These are phyloP conservation scores for Marasmius sp. DNA, from an alignment of 1,284 basidiomycete species.

Conservation along the genomic window DNA sequence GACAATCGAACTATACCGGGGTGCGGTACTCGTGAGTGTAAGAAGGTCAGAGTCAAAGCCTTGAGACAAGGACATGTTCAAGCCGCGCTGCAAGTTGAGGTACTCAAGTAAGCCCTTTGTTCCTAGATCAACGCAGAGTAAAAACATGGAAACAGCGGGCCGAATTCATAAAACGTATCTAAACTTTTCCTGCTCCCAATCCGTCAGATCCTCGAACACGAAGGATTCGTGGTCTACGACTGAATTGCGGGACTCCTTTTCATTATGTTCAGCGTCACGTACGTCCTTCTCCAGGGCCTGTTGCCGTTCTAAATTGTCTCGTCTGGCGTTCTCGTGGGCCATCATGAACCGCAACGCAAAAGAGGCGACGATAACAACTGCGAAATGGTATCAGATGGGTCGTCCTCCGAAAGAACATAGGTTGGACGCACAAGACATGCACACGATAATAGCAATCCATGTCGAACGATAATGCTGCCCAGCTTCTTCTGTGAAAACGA, in stretches of 20 bases:
- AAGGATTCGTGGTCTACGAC: not conserved
- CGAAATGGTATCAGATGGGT: not conserved
- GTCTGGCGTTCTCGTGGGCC: conserved; percentile 2
- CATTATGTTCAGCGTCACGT: not conserved
- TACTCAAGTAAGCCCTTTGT: too few relatives aligned
- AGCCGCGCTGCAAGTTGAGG: too few relatives aligned
- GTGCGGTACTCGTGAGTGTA: too few relatives aligned
- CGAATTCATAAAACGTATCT: conserved; percentile 4
- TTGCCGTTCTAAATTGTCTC: not conserved
- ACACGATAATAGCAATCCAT: conserved; percentile 12
- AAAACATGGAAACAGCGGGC: not conserved
- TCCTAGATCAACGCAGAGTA: not conserved
- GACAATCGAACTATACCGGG: too few relatives aligned
- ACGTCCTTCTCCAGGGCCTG: not conserved
- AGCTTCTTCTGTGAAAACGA: conserved; percentile 8
- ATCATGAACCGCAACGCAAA: conserved; percentile 6
- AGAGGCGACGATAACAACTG: conserved; percentile 6
- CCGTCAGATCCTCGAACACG: conserved; percentile 3
- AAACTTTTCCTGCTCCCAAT: conserved; percentile 9
- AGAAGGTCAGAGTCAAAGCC: too few relatives aligned
- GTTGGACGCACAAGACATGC: conserved; percentile 8
- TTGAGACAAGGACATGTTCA: too few relatives aligned
- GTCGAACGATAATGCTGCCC: conserved; percentile 9
- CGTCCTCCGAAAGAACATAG: not conserved
- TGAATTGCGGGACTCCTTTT: not conserved